A percentile compares a stretch with the other conserved stretches of the same genome.
These are phyloP conservation scores for Gnomoniopsis smithogilvyi DNA, from an alignment of 2,329 filamentous ascomycete species.

Conservation along the genomic window DNA sequence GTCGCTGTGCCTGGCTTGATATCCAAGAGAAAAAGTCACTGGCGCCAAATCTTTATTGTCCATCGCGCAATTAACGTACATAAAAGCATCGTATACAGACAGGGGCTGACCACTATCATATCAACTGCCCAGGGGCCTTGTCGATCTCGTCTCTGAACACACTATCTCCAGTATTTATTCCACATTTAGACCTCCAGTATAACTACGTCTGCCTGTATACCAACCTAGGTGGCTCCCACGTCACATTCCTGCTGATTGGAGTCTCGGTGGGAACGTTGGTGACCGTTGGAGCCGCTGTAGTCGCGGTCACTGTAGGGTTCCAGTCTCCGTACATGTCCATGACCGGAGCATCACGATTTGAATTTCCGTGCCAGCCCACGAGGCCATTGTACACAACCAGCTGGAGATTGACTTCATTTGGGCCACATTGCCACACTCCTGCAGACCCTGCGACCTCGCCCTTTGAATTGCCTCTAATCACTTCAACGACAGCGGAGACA, in stretches of 20 bases:
- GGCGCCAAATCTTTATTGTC: no score
- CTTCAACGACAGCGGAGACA: background rate
- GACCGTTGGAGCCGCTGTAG: background rate
- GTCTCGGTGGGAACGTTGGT: background rate
- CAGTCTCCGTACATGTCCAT: background rate
- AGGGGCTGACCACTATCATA: no score
- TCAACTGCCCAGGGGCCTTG: no score
- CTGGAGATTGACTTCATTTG: background rate
- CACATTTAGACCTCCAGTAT: no score
- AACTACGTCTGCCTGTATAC: no score
- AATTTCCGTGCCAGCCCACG: background rate
- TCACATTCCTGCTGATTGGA: background rate
- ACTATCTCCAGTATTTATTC: no score
- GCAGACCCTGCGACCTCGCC: background rate
- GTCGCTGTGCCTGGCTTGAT: no score
- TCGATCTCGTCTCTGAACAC: no score
- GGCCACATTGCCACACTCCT: slow-evolving; percentile 2
- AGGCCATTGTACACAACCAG: slow-evolving; percentile 11
- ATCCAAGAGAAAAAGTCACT: no score
- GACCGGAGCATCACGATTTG: background rate
- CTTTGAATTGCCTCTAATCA: background rate
- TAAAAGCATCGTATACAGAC: no score
- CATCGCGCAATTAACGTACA: no score
- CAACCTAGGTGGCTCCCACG: no score
- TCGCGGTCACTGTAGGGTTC: background rate